Base-by-base conservation (phyloP, 768 basidiomycete genomes). In the Dentipellis sp. region DNA sequence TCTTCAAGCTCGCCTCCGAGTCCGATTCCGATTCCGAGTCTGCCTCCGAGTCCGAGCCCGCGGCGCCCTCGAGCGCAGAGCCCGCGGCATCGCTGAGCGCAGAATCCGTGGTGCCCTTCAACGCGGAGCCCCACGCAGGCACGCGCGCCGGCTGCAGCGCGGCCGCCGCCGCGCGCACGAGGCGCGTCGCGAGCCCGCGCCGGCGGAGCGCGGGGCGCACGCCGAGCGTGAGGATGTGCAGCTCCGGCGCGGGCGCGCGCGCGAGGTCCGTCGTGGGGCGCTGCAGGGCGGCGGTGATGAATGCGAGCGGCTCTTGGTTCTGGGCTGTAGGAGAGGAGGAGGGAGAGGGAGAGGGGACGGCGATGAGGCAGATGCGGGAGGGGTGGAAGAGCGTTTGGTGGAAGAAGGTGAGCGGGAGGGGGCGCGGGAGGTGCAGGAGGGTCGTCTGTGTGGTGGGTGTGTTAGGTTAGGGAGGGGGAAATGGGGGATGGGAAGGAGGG, bases 211-310 rank as follows among this genome's bases (percentile, higher is more conserved):
- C 58, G 3, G 78, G 78, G 45, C 73, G 70, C 14, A 81, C 77
- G 36, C 79, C 78, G 2, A 81, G 74, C 1, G 78, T 78, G 35
- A 79, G 75, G 58, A 81, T 75, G 62, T 79, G 75, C 19, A 81
- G 64, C 8, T 60, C 78, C 2, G 79, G 72, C 3, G 78, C 78
- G 36, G 78, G 72, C 56, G 76, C 73, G 59, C 78, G 71, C 17
- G 76, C 62, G 34, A 61, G 55, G 51, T 49, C 57, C 29, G 51
- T 61, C 56, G 59, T 65, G 56, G 58, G 46, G 63, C 70, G 19
- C 70, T 58, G 48, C 65, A 72, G 17, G 1, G 61, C 22, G 17
- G 54, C 29, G 52, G 60, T 49, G 48, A 61, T 56, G 49, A 59
- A 55, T 17, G 51, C 59, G 47, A 59, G 21, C 9, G 60, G 58